Evolutionary conservation across 164 flowering plant genomes (phyloP).

Genomic region (Amborella trichopoda): DNA sequence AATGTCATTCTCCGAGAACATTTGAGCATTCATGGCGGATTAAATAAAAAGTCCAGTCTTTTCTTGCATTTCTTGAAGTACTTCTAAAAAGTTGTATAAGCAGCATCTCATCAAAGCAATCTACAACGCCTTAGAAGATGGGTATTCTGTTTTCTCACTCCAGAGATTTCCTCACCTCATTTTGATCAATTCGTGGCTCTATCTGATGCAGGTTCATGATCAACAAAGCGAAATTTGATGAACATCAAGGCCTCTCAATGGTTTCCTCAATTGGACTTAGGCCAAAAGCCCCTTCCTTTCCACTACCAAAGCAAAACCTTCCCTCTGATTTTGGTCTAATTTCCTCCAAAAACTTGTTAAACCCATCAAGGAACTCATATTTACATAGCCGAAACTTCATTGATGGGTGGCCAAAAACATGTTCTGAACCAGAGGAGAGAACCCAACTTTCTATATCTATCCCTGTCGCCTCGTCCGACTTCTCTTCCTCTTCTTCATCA

Average conservation of each 20-base stretch:
- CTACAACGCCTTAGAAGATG: no score
- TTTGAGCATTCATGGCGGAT: no score
- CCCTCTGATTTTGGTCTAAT: conserved; percentile 43
- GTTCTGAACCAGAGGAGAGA: conserved; percentile 41
- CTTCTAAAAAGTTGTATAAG: no score
- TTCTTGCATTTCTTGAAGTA: no score
- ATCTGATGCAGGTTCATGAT: conserved; percentile 25
- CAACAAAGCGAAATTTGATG: conserved; percentile 18
- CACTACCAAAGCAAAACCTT: conserved; percentile 31
- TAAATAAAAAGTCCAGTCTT: no score
- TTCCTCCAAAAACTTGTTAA: conserved; percentile 40
- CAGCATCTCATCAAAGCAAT: no score
- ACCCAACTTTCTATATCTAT: conserved; percentile 77
- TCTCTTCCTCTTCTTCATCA: conserved; percentile 45
- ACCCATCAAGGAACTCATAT: conserved; percentile 24
- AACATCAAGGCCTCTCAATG: conserved; percentile 29
- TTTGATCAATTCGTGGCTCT: no score
- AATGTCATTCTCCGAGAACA: no score
- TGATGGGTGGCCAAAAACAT: conserved; percentile 60
- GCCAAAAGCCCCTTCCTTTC: conserved; percentile 23
- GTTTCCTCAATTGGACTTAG: conserved; percentile 22
- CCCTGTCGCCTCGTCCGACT: conserved; percentile 41
- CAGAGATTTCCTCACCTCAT: no score
- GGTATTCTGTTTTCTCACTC: no score
- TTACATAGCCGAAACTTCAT: conserved; percentile 28